Percentiles rank a stretch among this genome's conserved stretches.
Evolutionary conservation across 179 eudicot species (phyloP).

Genomic region (Vitellaria paradoxa): DNA sequence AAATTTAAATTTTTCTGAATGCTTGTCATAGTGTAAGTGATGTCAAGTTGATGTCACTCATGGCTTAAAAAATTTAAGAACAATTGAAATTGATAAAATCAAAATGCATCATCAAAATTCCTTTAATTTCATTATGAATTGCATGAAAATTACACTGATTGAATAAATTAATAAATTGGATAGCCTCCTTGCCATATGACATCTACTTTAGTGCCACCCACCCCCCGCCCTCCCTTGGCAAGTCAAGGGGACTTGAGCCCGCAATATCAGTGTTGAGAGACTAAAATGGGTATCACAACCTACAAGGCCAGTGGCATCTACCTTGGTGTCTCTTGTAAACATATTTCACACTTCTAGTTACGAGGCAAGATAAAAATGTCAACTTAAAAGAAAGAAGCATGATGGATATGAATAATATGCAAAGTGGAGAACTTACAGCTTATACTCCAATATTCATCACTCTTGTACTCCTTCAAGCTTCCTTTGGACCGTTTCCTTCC

Average conservation of each 20-base stretch:
- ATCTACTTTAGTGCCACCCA: neutral
- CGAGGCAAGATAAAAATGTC: neutral
- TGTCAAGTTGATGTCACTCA: neutral
- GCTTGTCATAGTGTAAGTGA: neutral
- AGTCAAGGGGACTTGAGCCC: neutral
- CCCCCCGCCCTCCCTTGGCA: neutral
- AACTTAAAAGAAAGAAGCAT: neutral
- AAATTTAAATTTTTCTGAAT: neutral
- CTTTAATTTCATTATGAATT: neutral
- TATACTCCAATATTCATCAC: constrained; percentile 86
- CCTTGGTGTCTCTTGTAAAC: neutral
- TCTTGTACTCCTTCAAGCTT: constrained; percentile 71
- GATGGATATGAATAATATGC: neutral
- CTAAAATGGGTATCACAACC: neutral
- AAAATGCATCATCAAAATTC: neutral
- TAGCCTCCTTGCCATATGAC: neutral
- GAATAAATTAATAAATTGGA: neutral
- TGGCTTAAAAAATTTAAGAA: neutral
- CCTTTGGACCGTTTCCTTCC: constrained; percentile 75
- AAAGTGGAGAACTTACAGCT: constrained; percentile 55
- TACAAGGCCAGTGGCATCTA: constrained; percentile 5
- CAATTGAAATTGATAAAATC: neutral
- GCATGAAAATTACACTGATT: neutral
- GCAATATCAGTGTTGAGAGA: neutral
- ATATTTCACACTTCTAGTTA: neutral